Evolutionary conservation across 768 basidiomycete species (phyloP), one percentile per base, ranked within the genome.

Genomic region (Macrocybe gigantea): DNA sequence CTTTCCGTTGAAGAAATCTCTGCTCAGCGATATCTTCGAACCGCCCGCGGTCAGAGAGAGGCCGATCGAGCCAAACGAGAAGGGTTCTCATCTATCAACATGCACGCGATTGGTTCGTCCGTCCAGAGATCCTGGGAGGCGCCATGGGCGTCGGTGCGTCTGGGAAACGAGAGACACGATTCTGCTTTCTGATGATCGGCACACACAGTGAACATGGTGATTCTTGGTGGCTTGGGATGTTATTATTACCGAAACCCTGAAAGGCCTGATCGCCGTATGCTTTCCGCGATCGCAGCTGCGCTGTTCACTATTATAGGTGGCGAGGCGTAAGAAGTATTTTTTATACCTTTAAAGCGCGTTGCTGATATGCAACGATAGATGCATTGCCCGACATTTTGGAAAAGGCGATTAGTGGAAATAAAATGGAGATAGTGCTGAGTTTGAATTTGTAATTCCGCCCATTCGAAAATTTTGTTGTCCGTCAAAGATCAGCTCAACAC

Each of bases 101-200:
- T 43, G 60, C 76, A 7, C 71, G 71, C 38, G 82, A 86, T 53
- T 65, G 75, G 36, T 57, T 86, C 30, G 63, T 85, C 32, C 71
- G 83, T 42, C 85, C 85, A 22, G 75, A 80, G 47, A 77, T 86
- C 2, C 70, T 84, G 8, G 79, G 85, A 44, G 82, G 87, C 41
- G 55, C 85, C 7, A 61, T 83, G 38, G 83, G 85, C 44, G 49
- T 80, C 34, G 51, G 85, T 85, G 57, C 64, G 78, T 65, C 8
- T 10, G 6, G 29, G 15, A 5, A 29, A 11, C 22, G 22, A 46
- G 3, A 6, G n/a, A 5, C 14, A 11, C 33, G 14, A 7, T 6
- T 5, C 7, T 11, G 11, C n/a, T 33, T 33, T 55, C 36, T 30
- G 42, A 32, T 52, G 33, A 49, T 3, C 2, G 33, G 0, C 7